Conservation (phyloP, 257 asterid genomes). For the Osmanthus fragrans region DNA sequence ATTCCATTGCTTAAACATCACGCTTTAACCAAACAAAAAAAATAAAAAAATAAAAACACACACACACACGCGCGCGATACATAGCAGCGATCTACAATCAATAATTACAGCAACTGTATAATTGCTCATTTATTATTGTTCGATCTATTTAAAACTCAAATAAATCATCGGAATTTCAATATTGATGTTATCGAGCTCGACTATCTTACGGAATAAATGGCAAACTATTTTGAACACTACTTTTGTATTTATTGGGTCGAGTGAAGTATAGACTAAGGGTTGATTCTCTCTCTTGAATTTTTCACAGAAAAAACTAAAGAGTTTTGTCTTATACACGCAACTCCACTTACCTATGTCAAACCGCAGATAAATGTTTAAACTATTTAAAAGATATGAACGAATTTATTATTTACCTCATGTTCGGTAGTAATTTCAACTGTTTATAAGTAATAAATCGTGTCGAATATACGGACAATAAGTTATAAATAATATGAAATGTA, state of each 20-base stretch:
- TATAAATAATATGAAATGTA: too few relatives aligned
- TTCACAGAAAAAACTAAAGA: neutral
- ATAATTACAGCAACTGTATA: too few relatives aligned
- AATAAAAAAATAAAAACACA: neutral
- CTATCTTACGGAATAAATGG: too few relatives aligned
- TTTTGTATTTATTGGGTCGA: neutral
- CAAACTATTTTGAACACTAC: neutral
- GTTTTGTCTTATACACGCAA: neutral
- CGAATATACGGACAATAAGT: too few relatives aligned
- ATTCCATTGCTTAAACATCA: constrained; percentile 1
- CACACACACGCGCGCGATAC: too few relatives aligned
- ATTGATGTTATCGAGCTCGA: too few relatives aligned
- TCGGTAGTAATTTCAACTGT: neutral
- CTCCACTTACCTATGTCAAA: neutral
- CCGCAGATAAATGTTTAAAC: neutral
- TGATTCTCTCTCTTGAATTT: neutral
- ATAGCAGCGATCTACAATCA: too few relatives aligned
- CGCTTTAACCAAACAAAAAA: neutral
- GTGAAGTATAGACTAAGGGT: neutral
- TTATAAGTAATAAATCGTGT: too few relatives aligned
- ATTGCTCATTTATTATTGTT: too few relatives aligned
- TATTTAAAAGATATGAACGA: neutral
- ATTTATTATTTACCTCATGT: neutral
- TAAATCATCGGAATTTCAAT: neutral
- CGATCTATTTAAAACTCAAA: too few relatives aligned